Evolutionary conservation across 352 stramenopile species (phyloP).

Genomic region (Globisporangium rhizosaccharum): DNA sequence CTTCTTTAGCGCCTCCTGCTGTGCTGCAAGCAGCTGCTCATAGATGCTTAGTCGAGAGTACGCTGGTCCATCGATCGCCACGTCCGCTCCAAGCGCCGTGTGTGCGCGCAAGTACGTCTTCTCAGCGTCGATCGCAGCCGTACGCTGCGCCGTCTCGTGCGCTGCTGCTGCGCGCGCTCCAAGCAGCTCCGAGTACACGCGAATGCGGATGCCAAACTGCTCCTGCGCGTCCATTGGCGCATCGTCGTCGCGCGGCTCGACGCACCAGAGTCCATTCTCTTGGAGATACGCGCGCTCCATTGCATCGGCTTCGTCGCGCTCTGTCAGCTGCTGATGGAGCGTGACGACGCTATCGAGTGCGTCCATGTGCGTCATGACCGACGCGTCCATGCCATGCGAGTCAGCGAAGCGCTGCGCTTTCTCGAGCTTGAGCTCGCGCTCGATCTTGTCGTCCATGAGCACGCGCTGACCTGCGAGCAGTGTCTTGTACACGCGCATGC

Average conservation of each 20-base stretch:
- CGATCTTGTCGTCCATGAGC: slow-evolving; percentile 58
- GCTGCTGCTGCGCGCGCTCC: slow-evolving; percentile 2
- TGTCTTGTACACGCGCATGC: slow-evolving; percentile 32
- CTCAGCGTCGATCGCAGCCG: slow-evolving; percentile 1
- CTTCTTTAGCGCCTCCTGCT: background rate
- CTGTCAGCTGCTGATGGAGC: slow-evolving; percentile 3
- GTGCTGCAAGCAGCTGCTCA: slow-evolving; percentile 3
- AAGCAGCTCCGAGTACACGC: slow-evolving; percentile 9
- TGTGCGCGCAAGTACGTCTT: slow-evolving; percentile 2
- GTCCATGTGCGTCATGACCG: slow-evolving; percentile 5
- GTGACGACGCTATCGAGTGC: slow-evolving; percentile 23
- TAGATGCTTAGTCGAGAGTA: slow-evolving; percentile 14
- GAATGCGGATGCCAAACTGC: slow-evolving; percentile 14
- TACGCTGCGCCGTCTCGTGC: background rate
- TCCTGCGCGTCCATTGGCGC: slow-evolving; percentile 10
- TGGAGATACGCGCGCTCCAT: slow-evolving; percentile 13
- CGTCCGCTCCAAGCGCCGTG: background rate
- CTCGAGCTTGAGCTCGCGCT: slow-evolving; percentile 32
- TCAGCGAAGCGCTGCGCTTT: slow-evolving; percentile 29
- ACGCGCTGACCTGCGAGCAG: slow-evolving; percentile 39
- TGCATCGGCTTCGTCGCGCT: slow-evolving; percentile 5
- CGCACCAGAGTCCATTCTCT: slow-evolving; percentile 5
- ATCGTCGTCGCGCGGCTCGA: background rate
- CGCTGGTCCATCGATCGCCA: slow-evolving; percentile 1
- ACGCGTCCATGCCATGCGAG: slow-evolving; percentile 19